Conservation (phyloP, 2,329 filamentous ascomycete species). For the Colletotrichum chrysophilum region DNA sequence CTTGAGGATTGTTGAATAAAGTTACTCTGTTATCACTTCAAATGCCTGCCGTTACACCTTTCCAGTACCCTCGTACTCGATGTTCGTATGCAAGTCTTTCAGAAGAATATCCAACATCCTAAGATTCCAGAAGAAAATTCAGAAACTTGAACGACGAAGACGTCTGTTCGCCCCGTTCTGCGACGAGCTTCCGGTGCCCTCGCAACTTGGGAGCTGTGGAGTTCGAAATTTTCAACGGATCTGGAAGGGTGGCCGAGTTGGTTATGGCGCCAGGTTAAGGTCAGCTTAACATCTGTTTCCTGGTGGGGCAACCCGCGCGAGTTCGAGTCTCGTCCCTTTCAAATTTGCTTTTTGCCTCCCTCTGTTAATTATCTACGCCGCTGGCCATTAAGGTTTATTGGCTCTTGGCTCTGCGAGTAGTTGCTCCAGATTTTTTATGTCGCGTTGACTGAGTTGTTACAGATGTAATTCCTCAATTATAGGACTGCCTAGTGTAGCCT, state of each 20-base stretch:
- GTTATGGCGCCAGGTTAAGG: not conserved
- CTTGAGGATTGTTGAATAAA: not conserved
- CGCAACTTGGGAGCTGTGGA: not conserved
- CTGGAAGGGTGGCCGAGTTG: not conserved
- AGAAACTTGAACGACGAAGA: not conserved
- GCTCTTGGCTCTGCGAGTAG: not conserved
- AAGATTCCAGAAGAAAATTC: not conserved
- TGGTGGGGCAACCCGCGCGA: not conserved
- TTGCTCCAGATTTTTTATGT: not conserved
- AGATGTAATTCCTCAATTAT: not conserved
- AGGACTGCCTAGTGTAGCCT: not conserved
- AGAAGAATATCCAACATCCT: not conserved
- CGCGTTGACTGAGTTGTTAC: not conserved
- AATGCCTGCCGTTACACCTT: not conserved
- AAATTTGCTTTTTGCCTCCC: not conserved
- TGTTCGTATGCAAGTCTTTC: not conserved
- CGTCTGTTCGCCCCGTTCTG: not conserved
- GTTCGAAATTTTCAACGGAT: accelerated
- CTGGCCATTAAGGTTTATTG: not conserved
- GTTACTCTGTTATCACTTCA: not conserved
- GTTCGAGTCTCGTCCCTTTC: not conserved
- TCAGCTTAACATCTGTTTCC: not conserved
- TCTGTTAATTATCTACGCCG: not conserved
- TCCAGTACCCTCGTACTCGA: not conserved
- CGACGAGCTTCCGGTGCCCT: not conserved